Percentiles rank a stretch among this genome's conserved stretches.
These are phyloP conservation scores for Bullera alba DNA, from an alignment of 768 basidiomycete species.

Conservation along the genomic window DNA sequence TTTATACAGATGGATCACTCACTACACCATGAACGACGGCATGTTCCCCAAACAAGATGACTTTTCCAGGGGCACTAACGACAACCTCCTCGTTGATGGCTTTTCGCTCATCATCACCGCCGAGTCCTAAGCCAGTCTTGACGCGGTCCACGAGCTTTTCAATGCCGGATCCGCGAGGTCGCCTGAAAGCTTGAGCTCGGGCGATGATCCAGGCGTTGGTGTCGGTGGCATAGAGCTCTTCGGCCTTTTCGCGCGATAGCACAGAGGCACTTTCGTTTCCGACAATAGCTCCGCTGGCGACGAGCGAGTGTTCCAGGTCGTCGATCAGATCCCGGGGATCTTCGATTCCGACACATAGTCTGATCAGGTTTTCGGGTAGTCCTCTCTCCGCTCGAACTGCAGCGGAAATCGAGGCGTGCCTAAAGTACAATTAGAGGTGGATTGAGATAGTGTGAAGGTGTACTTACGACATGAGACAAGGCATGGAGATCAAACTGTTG, in stretches of 20 bases:
- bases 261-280: slow-evolving; percentile 27
- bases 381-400: slow-evolving; percentile 92
- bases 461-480: slow-evolving; percentile 97
- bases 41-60: slow-evolving; percentile 97
- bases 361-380: slow-evolving; percentile 95
- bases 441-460: neutral
- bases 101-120: slow-evolving; percentile 7
- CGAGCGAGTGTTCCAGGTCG: slow-evolving; percentile 85
- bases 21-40: slow-evolving; percentile 96
- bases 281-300: slow-evolving; percentile 81
- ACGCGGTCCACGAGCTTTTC: slow-evolving; percentile 34
- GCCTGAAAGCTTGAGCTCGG: slow-evolving; percentile 39
- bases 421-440: slow-evolving; percentile 36
- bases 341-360: slow-evolving; percentile 96
- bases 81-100: slow-evolving; percentile 48
- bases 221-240: slow-evolving; percentile 30
- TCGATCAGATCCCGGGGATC: slow-evolving; percentile 87
- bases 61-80: slow-evolving; percentile 93
- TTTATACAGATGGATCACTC: slow-evolving; percentile 46
- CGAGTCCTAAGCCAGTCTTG: slow-evolving; percentile 24
- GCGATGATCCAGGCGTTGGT: slow-evolving; percentile 36
- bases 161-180: slow-evolving; percentile 19
- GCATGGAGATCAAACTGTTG: slow-evolving; percentile 97
- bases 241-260: slow-evolving; percentile 10
- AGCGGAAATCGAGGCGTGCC: slow-evolving; percentile 95